Evolutionary conservation across 257 asterid species (phyloP), one percentile per base, ranked within the genome.

Genomic region (Solanum clarkiae): DNA sequence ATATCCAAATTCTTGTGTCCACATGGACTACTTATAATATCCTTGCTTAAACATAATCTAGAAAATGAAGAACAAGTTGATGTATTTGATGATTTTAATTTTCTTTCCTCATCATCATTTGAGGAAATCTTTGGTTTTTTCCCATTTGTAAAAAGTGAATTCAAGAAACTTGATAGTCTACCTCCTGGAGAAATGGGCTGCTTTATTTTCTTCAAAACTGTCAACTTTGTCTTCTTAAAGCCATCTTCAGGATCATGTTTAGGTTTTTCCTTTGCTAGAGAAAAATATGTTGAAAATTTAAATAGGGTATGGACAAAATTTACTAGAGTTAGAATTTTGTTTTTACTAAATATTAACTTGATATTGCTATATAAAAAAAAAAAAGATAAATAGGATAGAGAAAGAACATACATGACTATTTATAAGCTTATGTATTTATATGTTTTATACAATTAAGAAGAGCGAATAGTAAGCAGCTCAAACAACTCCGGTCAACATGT

Each of bases 131-230:
- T 96, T 8, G 90, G 56, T 56, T 92, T 93, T 75, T 91, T 95
- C 49, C 90, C 56, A 45, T 74, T 74, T 47, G 95, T 87, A 87
- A 95, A 95, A 1, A 93, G 89, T 32, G 98, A 89, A 90, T 93
- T 93, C 77, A 96, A 86, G 85, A 96, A 93, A 54, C 90, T 96
- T 24, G 98, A 94, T 14, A 96, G 91, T 60, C 89, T 90, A n/a
- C 97, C 94, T 42, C 97, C 97, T 14, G 99, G 99, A 11, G 98
- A 95, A 80, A 92, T 93, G 44, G 99, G 99, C 89, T 95, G 99
- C 91, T 93, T 93, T 14, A 86, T 94, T 66, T 94, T 93, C 94
- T 63, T 63, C 70, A 63, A 24, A 6, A 17, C 40, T 63, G 42
- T 62, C 4, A 97, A 91, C 32, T 90, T 49, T 86, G 20, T 40